Conservation (phyloP, 75 land plant species). For the Chamaecyparis obtusa region DNA sequence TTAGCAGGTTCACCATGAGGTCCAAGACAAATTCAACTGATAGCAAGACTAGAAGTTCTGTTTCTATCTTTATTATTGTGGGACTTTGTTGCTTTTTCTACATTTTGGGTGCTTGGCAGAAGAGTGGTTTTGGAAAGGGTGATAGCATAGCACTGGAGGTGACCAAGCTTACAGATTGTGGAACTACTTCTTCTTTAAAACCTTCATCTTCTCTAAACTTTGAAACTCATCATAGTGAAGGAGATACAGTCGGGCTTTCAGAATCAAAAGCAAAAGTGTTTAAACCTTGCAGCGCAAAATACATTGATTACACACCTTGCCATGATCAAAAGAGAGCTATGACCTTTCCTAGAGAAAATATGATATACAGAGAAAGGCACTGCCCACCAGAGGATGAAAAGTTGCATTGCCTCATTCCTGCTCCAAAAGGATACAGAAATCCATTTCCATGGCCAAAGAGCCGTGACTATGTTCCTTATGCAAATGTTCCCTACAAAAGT, state of each 20-base stretch:
- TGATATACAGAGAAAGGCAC: conserved; percentile 86
- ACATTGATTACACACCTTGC: conserved; percentile 87
- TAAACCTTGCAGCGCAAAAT: conserved; percentile 63
- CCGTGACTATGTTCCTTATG: conserved; percentile 87
- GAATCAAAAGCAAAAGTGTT: conserved; percentile 29
- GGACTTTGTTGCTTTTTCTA: conserved; percentile 88
- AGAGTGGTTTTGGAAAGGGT: conserved; percentile 72
- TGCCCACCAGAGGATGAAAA: conserved; percentile 81
- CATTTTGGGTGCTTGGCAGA: conserved; percentile 82
- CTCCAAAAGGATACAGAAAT: conserved; percentile 89
- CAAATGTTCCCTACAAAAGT: conserved; percentile 96
- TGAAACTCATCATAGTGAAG: conserved; percentile 67
- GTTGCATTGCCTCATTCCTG: conserved; percentile 84
- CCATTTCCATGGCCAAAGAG: conserved; percentile 97
- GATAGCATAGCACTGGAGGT: conserved; percentile 63
- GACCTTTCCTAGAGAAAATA: conserved; percentile 77
- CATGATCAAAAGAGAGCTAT: conserved; percentile 84
- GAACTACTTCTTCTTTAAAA: conserved; percentile 12
- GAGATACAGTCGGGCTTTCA: conserved; percentile 15
- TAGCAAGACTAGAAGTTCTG: conserved; percentile 54
- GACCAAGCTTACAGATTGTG: conserved; percentile 54
- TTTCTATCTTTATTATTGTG: conserved; percentile 60
- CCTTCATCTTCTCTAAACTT: conserved; percentile 42
- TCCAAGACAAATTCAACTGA: conserved; percentile 33
- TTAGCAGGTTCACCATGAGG: conserved; percentile 39